phyloP scores from a whole-genome alignment of 2,329 filamentous ascomycete genomes.

The Purpureocillium lavendulum region DNA sequence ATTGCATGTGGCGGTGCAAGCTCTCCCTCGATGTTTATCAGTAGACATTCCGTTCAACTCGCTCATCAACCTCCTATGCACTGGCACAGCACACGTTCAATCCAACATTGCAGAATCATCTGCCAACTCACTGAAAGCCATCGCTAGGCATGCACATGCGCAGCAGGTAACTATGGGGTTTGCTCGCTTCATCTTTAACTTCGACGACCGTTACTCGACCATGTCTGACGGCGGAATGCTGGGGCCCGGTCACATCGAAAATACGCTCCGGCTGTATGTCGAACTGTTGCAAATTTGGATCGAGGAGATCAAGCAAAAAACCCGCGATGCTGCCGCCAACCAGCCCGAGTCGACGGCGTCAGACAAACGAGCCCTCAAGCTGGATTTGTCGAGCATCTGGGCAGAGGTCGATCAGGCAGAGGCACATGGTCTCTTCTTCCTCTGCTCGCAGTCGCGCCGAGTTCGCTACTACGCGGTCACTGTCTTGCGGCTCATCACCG shows the following conservation, averaged over 20 bases:
- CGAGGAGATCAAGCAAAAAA: conserved; percentile 86
- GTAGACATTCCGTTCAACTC: conserved; percentile 87
- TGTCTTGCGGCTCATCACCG: conserved; percentile 81
- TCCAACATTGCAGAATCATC: conserved; percentile 87
- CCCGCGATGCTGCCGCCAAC: conserved; percentile 61
- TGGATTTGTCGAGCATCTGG: conserved; percentile 82
- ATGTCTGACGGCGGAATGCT: conserved; percentile 98
- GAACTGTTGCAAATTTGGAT: conserved; percentile 96
- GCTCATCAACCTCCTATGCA: conserved; percentile 89
- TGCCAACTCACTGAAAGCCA: conserved; percentile 86
- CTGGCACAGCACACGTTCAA: conserved; percentile 92
- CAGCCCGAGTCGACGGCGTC: conserved; percentile 50
- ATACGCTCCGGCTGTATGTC: conserved; percentile 83
- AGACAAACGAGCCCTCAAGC: conserved; percentile 66
- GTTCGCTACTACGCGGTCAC: conserved; percentile 89
- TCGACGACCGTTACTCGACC: conserved; percentile 93
- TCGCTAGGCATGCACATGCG: conserved; percentile 85
- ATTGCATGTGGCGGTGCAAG: conserved; percentile 90
- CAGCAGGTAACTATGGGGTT: conserved; percentile 96
- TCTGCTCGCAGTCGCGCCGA: conserved; percentile 88
- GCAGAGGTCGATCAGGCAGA: conserved; percentile 95
- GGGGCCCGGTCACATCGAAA: conserved; percentile 89
- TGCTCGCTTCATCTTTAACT: conserved; percentile 95
- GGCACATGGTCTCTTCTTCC: conserved; percentile 91
- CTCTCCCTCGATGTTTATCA: conserved; percentile 86